Base-by-base conservation (phyloP, 257 asterid species). In the Nyctanthes arbortristis region DNA sequence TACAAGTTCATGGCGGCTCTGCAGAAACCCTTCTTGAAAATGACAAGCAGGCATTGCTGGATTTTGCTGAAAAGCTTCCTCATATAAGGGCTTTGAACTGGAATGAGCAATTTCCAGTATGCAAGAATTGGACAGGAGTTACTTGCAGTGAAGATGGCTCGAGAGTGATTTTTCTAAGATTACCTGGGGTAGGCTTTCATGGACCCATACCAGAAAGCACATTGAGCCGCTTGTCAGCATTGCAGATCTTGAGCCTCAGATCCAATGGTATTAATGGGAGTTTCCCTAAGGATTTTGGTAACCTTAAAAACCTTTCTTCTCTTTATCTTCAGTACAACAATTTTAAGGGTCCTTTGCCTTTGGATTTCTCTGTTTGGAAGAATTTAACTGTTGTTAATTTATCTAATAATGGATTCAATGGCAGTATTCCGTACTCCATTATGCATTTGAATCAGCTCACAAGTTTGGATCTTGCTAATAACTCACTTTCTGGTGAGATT, bases 181-280 rank as follows among this genome's bases (percentile, higher is more conserved):
- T 92, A 45, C 97, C 96, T n/a, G 96, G 96, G 54, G 82, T 89
- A 14, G 96, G 97, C 5, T 82, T 92, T 71, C 85, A 79, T 57
- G 97, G 97, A 36, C 89, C 93, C 12, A 81, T 92, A 69, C 97
- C 97, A 4, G 24, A 24, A 9, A 78, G 85, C 61, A 86, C 96
- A 0, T 70, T 89, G 25, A 73, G 89, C 83, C 82, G 95, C 2
- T 78, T 92, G 54, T 81, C 96, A n/a, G 92, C 90, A 36, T 75
- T 92, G 85, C 94, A 89, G 88, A 88, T 93, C 87, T 77, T 94
- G 89, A 91, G 97, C 86, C 97, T 94, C 72, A 89, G 99, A 84
- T 85, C 97, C 72, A 94, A 91, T 75, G 88, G 82, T 73, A 87
- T 94, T 59, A 85, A 45, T 55, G 99, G 99, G 39, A 55, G 72